phyloP scores from a whole-genome alignment of 192 early-diverging fungal genomes.

The Backusella psychrophila region DNA sequence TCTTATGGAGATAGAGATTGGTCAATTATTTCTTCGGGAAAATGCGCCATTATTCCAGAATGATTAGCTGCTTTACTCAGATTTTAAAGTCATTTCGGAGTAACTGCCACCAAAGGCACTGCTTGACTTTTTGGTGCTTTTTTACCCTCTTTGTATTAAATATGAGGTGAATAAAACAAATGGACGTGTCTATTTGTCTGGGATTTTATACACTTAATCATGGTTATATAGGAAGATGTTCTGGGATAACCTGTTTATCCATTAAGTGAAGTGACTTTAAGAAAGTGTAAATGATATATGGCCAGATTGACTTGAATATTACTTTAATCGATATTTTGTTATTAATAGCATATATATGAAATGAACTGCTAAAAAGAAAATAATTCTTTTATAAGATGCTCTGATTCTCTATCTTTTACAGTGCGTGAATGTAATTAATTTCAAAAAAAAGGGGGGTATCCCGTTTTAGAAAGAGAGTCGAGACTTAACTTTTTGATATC shows the following conservation, averaged over 20 bases:
- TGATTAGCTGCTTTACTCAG: neutral
- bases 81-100: neutral
- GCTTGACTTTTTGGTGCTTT: too few species aligned
- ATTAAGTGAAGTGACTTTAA: too few species aligned
- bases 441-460: neutral
- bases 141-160: neutral
- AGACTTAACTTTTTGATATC: neutral
- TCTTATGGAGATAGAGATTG: neutral
- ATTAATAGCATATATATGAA: neutral
- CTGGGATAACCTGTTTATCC: neutral
- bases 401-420: neutral
- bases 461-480: neutral
- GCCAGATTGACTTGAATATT: too few species aligned
- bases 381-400: neutral
- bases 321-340: too few species aligned
- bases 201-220: neutral
- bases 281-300: too few species aligned
- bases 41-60: neutral
- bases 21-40: neutral
- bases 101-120: too few species aligned
- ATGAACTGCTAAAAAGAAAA: neutral
- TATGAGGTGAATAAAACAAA: neutral
- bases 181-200: neutral
- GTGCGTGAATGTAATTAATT: neutral
- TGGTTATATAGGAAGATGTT: neutral